Percentiles rank a stretch among this genome's conserved stretches.
Conservation (phyloP, 2,329 filamentous ascomycete species). For the Sarocladium strictum region DNA sequence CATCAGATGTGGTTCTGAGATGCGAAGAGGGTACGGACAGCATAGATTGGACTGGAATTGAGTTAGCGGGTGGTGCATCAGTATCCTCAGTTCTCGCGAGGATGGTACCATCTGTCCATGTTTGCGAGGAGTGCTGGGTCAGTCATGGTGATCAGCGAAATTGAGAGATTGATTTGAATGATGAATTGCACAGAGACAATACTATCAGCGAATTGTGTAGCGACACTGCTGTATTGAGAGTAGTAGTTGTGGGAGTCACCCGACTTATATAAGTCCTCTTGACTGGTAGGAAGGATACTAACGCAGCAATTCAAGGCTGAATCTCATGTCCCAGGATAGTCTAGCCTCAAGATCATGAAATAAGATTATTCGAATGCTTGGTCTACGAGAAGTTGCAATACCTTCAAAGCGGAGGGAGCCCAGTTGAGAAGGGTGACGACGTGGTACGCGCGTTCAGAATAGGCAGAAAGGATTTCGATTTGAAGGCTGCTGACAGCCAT, state of each 20-base stretch:
- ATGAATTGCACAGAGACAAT: too few species aligned
- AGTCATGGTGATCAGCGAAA: slow-evolving; percentile 17
- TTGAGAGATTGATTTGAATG: too few species aligned
- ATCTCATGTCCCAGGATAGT: too few species aligned
- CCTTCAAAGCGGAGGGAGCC: not conserved
- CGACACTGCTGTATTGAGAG: too few species aligned
- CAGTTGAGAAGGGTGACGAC: not conserved
- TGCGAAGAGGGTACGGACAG: slow-evolving; percentile 25
- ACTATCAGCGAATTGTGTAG: too few species aligned
- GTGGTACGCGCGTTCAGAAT: not conserved
- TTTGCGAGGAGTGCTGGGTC: slow-evolving; percentile 24
- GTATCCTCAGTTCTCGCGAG: slow-evolving; percentile 6
- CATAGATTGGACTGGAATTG: slow-evolving; percentile 34
- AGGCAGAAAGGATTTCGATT: not conserved
- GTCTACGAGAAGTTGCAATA: too few species aligned
- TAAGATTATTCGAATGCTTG: too few species aligned
- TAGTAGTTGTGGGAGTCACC: too few species aligned
- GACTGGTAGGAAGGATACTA: too few species aligned
- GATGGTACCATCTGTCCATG: slow-evolving; percentile 27
- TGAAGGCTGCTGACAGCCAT: not conserved
- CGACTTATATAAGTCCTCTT: too few species aligned
- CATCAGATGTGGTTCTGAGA: not conserved
- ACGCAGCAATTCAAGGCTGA: too few species aligned
- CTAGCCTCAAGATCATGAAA: too few species aligned
- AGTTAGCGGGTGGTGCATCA: not conserved